These are phyloP conservation scores for Tolypocladium inflatum DNA, from an alignment of 2,329 filamentous ascomycete genomes.

Conservation along the genomic window DNA sequence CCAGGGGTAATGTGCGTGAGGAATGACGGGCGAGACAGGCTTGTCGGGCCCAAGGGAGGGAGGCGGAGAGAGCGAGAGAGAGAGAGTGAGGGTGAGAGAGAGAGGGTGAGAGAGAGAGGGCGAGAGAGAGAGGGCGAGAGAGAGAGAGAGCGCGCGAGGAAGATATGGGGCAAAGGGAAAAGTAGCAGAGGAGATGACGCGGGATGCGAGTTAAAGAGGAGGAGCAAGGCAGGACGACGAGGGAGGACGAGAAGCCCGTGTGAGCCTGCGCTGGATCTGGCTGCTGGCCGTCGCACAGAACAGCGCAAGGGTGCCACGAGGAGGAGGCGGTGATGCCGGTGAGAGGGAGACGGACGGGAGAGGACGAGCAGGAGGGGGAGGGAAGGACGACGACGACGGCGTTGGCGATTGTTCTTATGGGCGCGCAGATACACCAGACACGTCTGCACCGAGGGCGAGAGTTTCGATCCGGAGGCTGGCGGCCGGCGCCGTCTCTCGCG, in stretches of 20 bases:
- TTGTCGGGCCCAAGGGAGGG: constrained; percentile 6
- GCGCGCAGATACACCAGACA: not conserved
- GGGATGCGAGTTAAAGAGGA: not conserved
- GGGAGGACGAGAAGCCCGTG: not conserved
- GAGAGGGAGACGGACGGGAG: not conserved
- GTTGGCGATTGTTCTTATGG: not conserved
- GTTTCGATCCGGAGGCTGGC: not conserved
- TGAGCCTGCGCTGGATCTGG: not conserved
- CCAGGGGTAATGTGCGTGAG: constrained; percentile 19
- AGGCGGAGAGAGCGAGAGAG: constrained; percentile 1
- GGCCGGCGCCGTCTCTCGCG: not conserved
- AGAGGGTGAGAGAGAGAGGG: not conserved
- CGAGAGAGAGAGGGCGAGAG: not conserved
- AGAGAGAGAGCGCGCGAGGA: not conserved
- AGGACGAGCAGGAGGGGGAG: not conserved
- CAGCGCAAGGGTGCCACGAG: constrained; percentile 11
- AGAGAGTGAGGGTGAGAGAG: not conserved
- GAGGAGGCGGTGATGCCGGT: not conserved
- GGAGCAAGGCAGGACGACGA: not conserved
- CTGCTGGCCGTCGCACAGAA: constrained; percentile 4
- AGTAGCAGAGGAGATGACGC: not conserved
- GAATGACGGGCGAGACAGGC: constrained; percentile 28
- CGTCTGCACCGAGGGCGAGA: not conserved
- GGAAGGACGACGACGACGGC: not conserved
- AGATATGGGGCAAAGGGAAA: not conserved